phyloP scores from a whole-genome alignment of 495 filamentous ascomycete genomes.

The Astrocystis sublimbata region DNA sequence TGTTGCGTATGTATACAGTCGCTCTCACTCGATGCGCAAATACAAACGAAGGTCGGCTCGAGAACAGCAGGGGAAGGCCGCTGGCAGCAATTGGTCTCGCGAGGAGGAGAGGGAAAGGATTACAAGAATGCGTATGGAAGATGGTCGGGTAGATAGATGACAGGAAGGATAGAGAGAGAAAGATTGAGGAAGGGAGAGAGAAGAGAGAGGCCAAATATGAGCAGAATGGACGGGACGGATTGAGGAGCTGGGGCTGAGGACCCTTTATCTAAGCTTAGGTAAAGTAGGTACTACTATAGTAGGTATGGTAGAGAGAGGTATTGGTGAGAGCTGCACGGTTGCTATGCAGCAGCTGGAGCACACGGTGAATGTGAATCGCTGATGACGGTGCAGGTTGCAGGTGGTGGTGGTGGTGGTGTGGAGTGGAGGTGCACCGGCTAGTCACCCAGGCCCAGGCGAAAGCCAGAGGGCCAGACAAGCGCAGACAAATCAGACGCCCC shows the following conservation, averaged over 20 bases:
- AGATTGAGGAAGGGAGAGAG: background rate
- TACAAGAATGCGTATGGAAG: too few species aligned
- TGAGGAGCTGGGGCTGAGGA: constrained; percentile 16
- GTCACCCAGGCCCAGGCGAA: too few species aligned
- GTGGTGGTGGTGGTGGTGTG: constrained; percentile 19
- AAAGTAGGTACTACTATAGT: too few species aligned
- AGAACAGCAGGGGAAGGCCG: background rate
- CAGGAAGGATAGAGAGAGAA: background rate
- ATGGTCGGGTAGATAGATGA: background rate
- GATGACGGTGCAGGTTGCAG: too few species aligned
- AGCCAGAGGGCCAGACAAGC: too few species aligned
- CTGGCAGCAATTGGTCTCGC: background rate
- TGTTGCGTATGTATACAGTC: constrained; percentile 3
- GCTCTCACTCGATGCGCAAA: constrained; percentile 5
- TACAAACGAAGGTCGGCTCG: background rate
- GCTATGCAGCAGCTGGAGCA: constrained; percentile 22
- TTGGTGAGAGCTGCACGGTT: constrained; percentile 16
- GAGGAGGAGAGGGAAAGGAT: background rate
- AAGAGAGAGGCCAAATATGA: constrained; percentile 1
- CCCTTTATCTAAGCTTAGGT: constrained; percentile 23
- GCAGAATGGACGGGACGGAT: background rate
- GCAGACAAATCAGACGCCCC: constrained; percentile 14
- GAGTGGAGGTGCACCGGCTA: too few species aligned
- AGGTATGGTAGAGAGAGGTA: too few species aligned
- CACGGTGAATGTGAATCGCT: constrained; percentile 13